These are phyloP conservation scores for Isatis tinctoria DNA, from an alignment of 345 rosid species.

Conservation along the genomic window DNA sequence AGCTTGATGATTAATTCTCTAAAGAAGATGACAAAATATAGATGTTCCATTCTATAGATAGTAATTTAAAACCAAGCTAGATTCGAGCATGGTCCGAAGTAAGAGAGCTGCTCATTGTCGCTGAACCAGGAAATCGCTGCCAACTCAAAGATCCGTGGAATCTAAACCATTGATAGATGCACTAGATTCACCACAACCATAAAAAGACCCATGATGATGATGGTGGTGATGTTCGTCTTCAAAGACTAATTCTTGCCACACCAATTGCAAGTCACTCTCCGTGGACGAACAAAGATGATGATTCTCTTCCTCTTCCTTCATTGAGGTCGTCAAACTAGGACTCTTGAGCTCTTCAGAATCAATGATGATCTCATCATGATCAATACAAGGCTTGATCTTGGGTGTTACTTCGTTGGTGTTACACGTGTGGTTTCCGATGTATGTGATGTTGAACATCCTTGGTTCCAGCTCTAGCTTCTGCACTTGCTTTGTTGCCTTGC, in stretches of 20 bases:
- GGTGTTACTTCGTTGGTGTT: constrained; percentile 20
- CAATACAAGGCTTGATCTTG: constrained; percentile 5
- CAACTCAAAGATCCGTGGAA: constrained; percentile 12
- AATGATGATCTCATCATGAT: constrained; percentile 24
- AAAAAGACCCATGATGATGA: constrained; percentile 12
- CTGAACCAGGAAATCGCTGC: not conserved
- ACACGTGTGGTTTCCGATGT: constrained; percentile 70
- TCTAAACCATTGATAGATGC: not conserved
- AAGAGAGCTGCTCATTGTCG: constrained; percentile 14
- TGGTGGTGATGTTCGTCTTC: constrained; percentile 12
- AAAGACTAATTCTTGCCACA: constrained; percentile 22
- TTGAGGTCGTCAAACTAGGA: constrained; percentile 9
- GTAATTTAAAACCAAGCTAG: constrained; percentile 15
- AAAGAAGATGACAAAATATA: not conserved
- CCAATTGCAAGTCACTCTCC: constrained; percentile 18
- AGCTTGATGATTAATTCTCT: not conserved
- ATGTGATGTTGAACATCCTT: constrained; percentile 42
- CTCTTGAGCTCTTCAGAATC: constrained; percentile 24
- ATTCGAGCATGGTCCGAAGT: not conserved
- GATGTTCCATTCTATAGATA: constrained; percentile 2
- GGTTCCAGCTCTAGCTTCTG: constrained; percentile 57
- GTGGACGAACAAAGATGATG: constrained; percentile 21
- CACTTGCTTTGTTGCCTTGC: constrained; percentile 80
- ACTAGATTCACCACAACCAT: not conserved
- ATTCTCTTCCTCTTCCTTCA: constrained; percentile 23